phyloP scores from a whole-genome alignment of 2,329 filamentous ascomycete genomes.

The Fusarium decemcellulare region DNA sequence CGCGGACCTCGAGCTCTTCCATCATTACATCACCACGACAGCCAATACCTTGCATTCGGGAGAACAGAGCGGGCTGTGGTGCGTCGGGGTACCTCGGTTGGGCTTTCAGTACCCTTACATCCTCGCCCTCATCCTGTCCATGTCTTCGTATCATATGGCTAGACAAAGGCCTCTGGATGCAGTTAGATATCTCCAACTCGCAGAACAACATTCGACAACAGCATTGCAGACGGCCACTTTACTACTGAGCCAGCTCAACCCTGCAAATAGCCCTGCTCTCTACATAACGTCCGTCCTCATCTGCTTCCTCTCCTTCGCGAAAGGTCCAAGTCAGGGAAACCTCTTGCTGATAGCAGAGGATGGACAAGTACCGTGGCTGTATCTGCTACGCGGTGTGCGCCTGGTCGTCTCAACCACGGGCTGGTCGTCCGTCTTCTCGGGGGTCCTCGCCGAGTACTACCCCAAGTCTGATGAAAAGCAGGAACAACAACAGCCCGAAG shows the following conservation, averaged over 20 bases:
- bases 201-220: background rate
- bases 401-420: background rate
- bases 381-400: background rate
- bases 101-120: background rate
- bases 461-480: background rate
- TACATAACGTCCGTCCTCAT: constrained; percentile 1
- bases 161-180: background rate
- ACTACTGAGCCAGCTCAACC: background rate
- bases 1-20: background rate
- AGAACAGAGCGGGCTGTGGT: background rate
- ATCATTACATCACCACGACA: background rate
- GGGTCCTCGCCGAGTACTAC: background rate
- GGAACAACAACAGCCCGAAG: too few relatives aligned
- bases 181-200: background rate
- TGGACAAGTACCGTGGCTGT: background rate
- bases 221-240: background rate
- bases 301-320: constrained; percentile 1
- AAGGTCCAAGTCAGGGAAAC: background rate
- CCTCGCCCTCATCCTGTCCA: background rate
- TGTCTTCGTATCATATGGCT: background rate
- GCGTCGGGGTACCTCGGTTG: background rate
- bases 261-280: background rate
- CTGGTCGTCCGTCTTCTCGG: background rate
- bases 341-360: background rate
- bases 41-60: background rate